These are phyloP conservation scores for Aspergillus ibericus DNA, from an alignment of 2,329 filamentous ascomycete genomes.

Conservation along the genomic window DNA sequence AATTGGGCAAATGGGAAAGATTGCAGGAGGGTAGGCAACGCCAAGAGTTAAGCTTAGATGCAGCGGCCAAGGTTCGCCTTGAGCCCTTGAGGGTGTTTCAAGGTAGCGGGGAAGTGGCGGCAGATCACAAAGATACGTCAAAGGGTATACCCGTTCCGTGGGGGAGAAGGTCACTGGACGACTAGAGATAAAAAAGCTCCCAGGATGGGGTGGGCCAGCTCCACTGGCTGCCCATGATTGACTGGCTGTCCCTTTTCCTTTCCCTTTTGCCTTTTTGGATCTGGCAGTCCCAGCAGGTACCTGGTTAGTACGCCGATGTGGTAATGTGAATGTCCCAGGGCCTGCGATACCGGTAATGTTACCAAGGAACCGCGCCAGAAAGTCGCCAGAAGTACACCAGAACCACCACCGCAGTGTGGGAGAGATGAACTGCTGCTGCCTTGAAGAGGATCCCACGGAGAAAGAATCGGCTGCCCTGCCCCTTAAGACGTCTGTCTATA, in stretches of 20 bases:
- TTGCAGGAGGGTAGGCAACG: constrained; percentile 20
- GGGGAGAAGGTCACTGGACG: constrained; percentile 17
- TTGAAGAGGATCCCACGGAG: background rate
- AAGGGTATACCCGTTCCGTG: constrained; percentile 35
- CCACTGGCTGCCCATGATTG: constrained; percentile 12
- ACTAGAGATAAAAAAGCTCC: constrained; percentile 17
- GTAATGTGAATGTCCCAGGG: background rate
- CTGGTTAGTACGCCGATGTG: background rate
- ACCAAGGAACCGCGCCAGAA: background rate
- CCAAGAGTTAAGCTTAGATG: constrained; percentile 32
- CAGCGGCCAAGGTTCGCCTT: constrained; percentile 34
- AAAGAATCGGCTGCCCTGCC: background rate
- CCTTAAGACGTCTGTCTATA: background rate
- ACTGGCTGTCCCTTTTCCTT: constrained; percentile 10
- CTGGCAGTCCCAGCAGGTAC: background rate
- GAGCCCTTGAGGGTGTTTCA: constrained; percentile 30
- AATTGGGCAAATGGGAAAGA: constrained; percentile 5
- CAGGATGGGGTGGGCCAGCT: constrained; percentile 12
- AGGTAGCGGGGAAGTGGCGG: constrained; percentile 33
- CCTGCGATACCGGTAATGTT: background rate
- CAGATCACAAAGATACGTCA: constrained; percentile 34
- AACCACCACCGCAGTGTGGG: background rate
- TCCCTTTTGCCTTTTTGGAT: constrained; percentile 3
- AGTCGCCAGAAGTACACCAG: background rate
- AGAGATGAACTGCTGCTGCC: background rate